Evolutionary conservation across 2,329 filamentous ascomycete genomes (phyloP), one percentile per base, ranked within the genome.

Genomic region (Neonectria punicea): DNA sequence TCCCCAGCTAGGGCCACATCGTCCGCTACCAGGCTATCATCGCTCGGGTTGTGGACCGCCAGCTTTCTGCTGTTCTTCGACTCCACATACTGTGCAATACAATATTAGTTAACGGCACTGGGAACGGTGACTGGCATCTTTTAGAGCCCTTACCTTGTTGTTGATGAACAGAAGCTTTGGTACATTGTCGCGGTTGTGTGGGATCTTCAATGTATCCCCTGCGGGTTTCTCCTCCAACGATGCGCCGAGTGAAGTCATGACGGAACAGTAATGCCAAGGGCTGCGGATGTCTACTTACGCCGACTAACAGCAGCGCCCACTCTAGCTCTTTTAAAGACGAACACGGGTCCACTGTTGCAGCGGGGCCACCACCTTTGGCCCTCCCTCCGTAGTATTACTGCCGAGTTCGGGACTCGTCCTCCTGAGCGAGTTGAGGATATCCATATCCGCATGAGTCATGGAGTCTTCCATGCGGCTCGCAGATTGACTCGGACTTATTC

Each of bases 11-110:
- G 68, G 9, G 77, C 74, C 14, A 87, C 80, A 47, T 85, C 80
- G 63, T 85, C 77, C n/a, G 83, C 80, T 2, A 88, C 79, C 10
- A 86, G 71, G 3, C 81, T 80, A 57, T 81, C 81, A 70, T 86
- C 81, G 54, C 80, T 82, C 10, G 86, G 85, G 67, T 83, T 86
- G 75, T 79, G 75, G 5, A 86, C 74, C n/a, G 80, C 77, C 41
- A 86, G 78, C 56, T 82, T 86, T 70, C 83, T 82, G 30, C 75
- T 63, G 68, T 74, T 80, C 59, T 81, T 80, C 9, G 81, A 81
- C 57, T 81, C 81, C 59, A 80, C 74, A 59, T 81, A 77, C 70
- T 82, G 18, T 14, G 9, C 6, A 22, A 30, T 43, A 4, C 14
- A 13, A 5, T 39, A 39, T 63, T 58, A 49, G 25, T 20, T 16